Evolutionary conservation across 1,139 yeast species (phyloP).

Genomic region (Nakaseomyces nivariensis): DNA sequence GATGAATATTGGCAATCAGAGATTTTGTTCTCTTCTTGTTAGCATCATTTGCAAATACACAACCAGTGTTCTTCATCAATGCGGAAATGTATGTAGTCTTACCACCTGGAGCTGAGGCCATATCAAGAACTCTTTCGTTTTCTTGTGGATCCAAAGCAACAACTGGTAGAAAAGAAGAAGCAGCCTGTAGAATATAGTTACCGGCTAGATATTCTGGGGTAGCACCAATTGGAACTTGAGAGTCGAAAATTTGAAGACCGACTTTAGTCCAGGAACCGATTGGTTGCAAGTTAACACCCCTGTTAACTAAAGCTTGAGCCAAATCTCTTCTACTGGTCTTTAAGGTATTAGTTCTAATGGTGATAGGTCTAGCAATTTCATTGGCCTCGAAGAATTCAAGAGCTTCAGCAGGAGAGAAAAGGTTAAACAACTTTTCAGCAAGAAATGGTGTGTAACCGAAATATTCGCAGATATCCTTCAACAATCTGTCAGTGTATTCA

Average conservation of each 20-base stretch:
- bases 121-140: conserved; percentile 87
- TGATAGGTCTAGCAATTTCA: conserved; percentile 92
- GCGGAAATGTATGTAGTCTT: conserved; percentile 95
- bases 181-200: conserved; percentile 95
- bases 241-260: conserved; percentile 91
- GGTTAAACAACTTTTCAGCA: conserved; percentile 84
- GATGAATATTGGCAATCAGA: conserved; percentile 91
- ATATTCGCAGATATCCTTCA: conserved; percentile 81
- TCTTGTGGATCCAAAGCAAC: conserved; percentile 97
- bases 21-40: conserved; percentile 95
- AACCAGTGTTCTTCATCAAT: conserved; percentile 94
- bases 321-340: conserved; percentile 91
- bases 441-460: conserved; percentile 94
- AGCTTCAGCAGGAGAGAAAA: conserved; percentile 92
- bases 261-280: conserved; percentile 98
- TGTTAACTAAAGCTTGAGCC: conserved; percentile 87
- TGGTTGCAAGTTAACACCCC: conserved; percentile 96
- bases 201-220: conserved; percentile 98
- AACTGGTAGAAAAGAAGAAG: conserved; percentile 93
- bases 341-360: conserved; percentile 92
- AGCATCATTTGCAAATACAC: conserved; percentile 94
- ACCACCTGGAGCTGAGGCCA: conserved; percentile 99
- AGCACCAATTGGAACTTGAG: conserved; percentile 98
- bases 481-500: conserved; percentile 66
- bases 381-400: conserved; percentile 97